phyloP scores from a whole-genome alignment of 2,329 filamentous ascomycete genomes.

The Ceratocystis smalleyi region DNA sequence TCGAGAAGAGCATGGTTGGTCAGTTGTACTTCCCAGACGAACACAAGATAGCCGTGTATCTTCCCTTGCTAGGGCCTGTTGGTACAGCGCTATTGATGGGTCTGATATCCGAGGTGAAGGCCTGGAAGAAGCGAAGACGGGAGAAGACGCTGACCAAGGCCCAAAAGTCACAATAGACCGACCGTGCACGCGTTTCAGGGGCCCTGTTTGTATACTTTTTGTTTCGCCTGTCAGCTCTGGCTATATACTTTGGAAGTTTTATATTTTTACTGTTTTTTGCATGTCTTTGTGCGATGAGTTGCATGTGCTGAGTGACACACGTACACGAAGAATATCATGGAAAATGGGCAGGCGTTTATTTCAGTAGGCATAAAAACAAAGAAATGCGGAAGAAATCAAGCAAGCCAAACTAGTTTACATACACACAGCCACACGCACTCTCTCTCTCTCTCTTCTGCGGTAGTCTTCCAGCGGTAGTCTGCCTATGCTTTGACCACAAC shows the following conservation, averaged over 20 bases:
- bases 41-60: slow-evolving; percentile 91
- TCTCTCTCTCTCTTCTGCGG: no score
- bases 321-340: no score
- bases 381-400: no score
- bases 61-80: slow-evolving; percentile 78
- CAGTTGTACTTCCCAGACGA: slow-evolving; percentile 98
- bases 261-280: background rate
- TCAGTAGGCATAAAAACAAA: no score
- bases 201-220: background rate
- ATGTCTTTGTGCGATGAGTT: background rate
- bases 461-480: no score
- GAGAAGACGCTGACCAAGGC: slow-evolving; percentile 27
- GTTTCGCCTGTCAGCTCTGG: background rate
- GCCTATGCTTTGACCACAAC: background rate
- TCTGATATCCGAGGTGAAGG: slow-evolving; percentile 63
- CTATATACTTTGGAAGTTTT: background rate
- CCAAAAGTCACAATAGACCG: slow-evolving; percentile 25
- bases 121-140: slow-evolving; percentile 35
- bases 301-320: no score
- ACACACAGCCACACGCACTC: no score
- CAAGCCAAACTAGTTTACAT: no score
- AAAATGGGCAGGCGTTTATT: no score
- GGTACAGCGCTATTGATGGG: slow-evolving; percentile 80
- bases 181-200: background rate
- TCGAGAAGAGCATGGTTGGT: slow-evolving; percentile 97